Evolutionary conservation across 2,329 filamentous ascomycete species (phyloP).

Genomic region (Fusarium heterosporum): DNA sequence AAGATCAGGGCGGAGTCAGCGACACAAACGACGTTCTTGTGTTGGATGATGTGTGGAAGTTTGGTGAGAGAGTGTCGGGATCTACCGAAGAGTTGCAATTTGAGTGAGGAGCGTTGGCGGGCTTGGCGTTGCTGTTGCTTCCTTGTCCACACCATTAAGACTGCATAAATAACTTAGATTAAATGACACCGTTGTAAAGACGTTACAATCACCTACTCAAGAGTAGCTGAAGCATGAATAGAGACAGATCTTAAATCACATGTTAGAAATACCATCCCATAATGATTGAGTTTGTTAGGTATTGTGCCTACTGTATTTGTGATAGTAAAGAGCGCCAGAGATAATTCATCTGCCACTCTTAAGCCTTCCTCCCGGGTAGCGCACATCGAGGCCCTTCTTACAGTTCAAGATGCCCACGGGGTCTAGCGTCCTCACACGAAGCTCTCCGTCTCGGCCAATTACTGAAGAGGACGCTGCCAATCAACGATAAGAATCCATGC

Average conservation of each 20-base stretch:
- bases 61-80: conserved; percentile 67
- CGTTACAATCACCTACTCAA: not conserved
- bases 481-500: conserved; percentile 19
- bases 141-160: conserved; percentile 16
- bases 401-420: conserved; percentile 9
- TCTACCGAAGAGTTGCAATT: conserved; percentile 27
- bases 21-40: conserved; percentile 64
- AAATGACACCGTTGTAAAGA: conserved; percentile 5
- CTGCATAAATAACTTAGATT: conserved; percentile 22
- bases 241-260: not conserved
- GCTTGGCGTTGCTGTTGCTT: conserved; percentile 5
- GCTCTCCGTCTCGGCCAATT: conserved; percentile 38
- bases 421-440: conserved; percentile 31
- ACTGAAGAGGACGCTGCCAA: conserved; percentile 20
- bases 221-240: conserved; percentile 7
- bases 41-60: conserved; percentile 85
- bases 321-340: conserved; percentile 8
- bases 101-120: conserved; percentile 30
- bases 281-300: not conserved
- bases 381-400: conserved; percentile 6
- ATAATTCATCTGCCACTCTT: not conserved
- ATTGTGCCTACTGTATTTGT: conserved; percentile 1
- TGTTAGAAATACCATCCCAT: not conserved
- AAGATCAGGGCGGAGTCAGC: conserved; percentile 41
- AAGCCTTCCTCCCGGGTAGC: conserved; percentile 15